Base-by-base conservation (phyloP, 495 filamentous ascomycete species). In the Platismatia glauca region DNA sequence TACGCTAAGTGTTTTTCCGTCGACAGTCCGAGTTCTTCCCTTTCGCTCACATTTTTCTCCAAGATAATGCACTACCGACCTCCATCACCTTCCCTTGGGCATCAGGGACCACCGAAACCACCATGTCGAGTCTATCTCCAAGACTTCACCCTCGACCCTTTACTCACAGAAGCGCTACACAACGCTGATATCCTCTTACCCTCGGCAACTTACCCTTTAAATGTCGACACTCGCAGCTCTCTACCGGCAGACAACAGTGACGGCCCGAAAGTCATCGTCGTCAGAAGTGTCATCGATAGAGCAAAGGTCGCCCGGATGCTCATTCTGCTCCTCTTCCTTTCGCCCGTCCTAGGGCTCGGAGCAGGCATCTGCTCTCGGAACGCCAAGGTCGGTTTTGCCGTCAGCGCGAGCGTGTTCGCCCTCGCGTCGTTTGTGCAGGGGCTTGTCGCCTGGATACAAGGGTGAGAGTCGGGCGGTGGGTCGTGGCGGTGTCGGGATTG, bases 231-330 rank as follows among this genome's bases (percentile, higher is more conserved):
- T 27, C 0, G 12, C 44, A 9, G 44, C 44, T 48, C 44, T 12
- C 13, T 7, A 27, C 8, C 44, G 8, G 44, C n/a, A 27, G 9
- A 24, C 9, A 48, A 11, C 22, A 12, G 27, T 22, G 11, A 27
- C 5, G 24, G 20, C 2, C 61, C 37, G 20, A 22, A 58, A 9
- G 27, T 56, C 33, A 46, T 63, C 20, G 57, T 58, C n/a, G 34
- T 65, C 41, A 46, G 37, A 44, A 38, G 61, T 18, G 38, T 59
- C 56, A 20, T 65, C 29, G 39, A 65, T 44, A 65, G 56, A 57
- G 38, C 39, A 27, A 65, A 65, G 31, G 53, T 65, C 11, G 58
- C 63, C n/a, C 41, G 59, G 63, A 27, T 65, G 27, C 41, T 65
- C 4, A 41, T 65, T 20, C 9, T 65, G 52, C 58, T 65, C 7